Evolutionary conservation across 1,139 yeast species (phyloP), one percentile per base, ranked within the genome.

Genomic region (Yamadazyma mexicana): DNA sequence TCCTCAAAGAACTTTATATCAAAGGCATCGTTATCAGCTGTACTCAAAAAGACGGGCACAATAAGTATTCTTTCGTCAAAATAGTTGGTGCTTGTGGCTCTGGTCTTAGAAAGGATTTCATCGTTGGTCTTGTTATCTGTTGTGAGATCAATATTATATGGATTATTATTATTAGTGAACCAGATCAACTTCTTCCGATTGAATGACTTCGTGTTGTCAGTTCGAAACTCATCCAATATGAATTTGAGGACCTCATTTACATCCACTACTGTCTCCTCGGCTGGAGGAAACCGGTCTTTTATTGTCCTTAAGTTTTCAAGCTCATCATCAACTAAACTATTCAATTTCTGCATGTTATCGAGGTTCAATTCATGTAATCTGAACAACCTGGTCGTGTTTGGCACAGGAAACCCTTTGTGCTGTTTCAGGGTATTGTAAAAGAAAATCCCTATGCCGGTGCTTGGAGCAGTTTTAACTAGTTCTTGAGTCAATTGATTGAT

Each of bases 371-470:
- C 66, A 44, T 64, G 64, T 32, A 72, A 53, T 6, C 64, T 50
- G 42, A 69, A 69, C 17, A 71, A 41, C 37, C 59, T 56, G 32
- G 51, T 50, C 27, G 71, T 52, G 2, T 65, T 66, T 1, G 61
- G 59, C 30, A 58, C 58, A 34, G 62, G 55, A 40, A 55, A 65
- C 25, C 62, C 66, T 9, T 51, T 46, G 7, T 53, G 52, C 4
- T 62, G 42, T 45, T 52, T 45, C 37, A 49, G 58, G 46, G 81
- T 68, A 50, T 82, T 78, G 59, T 78, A 79, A 18, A 84, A 56
- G 51, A 79, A 83, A 35, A 84, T 72, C 0, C 89, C 91, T 26
- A 83, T 64, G 0, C 88, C 89, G 0, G 88, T 79, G 42, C 69
- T 69, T 2, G 86, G 84, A 40, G 76, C 58, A 0, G 83, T 71